Percentiles rank a stretch among this genome's conserved stretches.
Conservation (phyloP, 1,284 basidiomycete genomes). For the Cystobasidiaceae sp. region DNA sequence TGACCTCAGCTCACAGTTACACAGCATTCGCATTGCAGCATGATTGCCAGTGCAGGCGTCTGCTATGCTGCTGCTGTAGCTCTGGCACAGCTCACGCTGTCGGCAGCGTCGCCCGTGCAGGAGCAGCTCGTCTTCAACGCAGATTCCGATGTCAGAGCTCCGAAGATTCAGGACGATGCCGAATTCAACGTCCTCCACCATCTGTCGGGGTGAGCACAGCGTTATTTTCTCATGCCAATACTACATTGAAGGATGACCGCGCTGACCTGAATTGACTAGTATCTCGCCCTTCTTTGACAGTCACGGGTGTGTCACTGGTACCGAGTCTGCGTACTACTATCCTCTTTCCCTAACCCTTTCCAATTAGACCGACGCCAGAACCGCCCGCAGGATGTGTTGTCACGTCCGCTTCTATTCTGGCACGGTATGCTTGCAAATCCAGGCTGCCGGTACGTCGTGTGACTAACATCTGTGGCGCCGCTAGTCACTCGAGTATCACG, state of each 20-base stretch:
- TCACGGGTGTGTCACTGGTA: constrained; percentile 17
- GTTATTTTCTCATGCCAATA: too few relatives aligned
- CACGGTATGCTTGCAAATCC: constrained; percentile 19
- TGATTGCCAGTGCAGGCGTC: too few relatives aligned
- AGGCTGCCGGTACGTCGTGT: too few relatives aligned
- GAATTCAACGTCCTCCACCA: constrained; percentile 29
- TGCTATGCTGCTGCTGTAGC: too few relatives aligned
- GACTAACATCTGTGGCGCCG: neutral
- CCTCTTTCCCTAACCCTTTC: neutral
- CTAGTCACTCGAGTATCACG: constrained; percentile 48
- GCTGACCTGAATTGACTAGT: too few relatives aligned
- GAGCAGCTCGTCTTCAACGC: constrained; percentile 9
- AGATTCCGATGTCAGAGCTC: neutral
- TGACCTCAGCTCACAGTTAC: too few relatives aligned
- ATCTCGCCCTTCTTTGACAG: constrained; percentile 26
- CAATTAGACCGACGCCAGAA: constrained; percentile 13
- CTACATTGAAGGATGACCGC: too few relatives aligned
- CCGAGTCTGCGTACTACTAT: too few relatives aligned
- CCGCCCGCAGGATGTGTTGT: constrained; percentile 41
- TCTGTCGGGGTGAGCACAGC: constrained; percentile 21
- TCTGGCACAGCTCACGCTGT: neutral
- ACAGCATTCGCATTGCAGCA: too few relatives aligned
- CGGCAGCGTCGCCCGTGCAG: neutral
- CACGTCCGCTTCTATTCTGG: constrained; percentile 36
- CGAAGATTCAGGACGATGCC: neutral